Base-by-base conservation (phyloP, 257 asterid species). In the Solanum megistacrolobum region DNA sequence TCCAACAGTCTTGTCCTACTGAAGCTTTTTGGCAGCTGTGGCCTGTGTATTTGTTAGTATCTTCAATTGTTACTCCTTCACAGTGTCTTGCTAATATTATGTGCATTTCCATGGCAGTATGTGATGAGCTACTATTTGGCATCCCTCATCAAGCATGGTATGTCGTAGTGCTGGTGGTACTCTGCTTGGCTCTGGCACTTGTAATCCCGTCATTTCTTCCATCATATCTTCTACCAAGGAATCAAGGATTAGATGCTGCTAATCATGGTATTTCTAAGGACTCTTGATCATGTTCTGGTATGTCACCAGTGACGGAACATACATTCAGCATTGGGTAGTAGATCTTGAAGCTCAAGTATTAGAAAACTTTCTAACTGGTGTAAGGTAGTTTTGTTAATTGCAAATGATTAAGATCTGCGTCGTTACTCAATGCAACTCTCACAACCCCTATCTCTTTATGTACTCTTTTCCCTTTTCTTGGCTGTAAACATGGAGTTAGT, bases 121-220 rank as follows among this genome's bases (percentile, higher is more conserved):
- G 99, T 88, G 98, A 95, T 88, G 98, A 96, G 90, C 89, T 95
- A 89, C 86, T 94, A 87, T 83, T 95, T 83, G 98, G 99, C 86
- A 95, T 96, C 86, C 96, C 99, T 74, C 92, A 91, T 52, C 88
- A 93, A 88, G 96, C 96, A 86, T 96, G 99, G 98, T 91, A 90
- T 32, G 94, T 95, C n/a, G 95, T 89, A 27, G 87, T 89, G 87
- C 62, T 95, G 88, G 96, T 89, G 62, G 52, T 94, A 87, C 72
- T 93, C 82, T 93, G 98, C 92, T 89, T 95, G 93, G 95, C 88
- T 65, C 69, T 94, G 60, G 95, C 96, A 35, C 89, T 92, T 86
- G 89, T 89, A 83, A 79, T 93, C 86, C 98, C 98, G 11, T 92
- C 92, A 12, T 94, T 91, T 91, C 96, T 95, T 84, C 98, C 96